Base-by-base conservation (phyloP, 2,329 filamentous ascomycete species). In the Apiospora rasikravindrae region DNA sequence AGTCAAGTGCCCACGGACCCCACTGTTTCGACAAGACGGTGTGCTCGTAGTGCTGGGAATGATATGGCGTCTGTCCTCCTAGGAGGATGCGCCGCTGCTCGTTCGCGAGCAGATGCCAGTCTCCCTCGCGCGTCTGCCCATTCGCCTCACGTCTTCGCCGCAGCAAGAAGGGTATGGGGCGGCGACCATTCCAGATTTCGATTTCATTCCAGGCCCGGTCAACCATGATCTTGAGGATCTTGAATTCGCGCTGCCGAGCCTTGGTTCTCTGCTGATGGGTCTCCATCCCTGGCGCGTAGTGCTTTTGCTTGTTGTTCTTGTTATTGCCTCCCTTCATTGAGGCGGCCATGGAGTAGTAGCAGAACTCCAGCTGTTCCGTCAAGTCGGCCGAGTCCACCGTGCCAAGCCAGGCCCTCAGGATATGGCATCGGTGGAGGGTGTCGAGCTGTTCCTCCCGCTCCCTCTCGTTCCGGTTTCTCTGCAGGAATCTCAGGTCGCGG, bases 171-270 rank as follows among this genome's bases (percentile, higher is more conserved):
- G 57, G 57, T 5, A 6, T 14, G 2, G 1, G 4, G 26, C 68
- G 44, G 10, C 16, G 16, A n/a, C 11, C 47, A 14, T 33, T 8
- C 14, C 1, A 11, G n/a, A n/a, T n/a, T 11, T 24, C n/a, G 5
- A 29, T 33, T 22, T 73, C 64, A 5, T 53, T 26, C 69, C 67
- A 69, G 68, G 72, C 19, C 22, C 69, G 57, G 67, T 70, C 67
- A 16, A 45, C 67, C 61, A 71, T 67, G 47, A 70, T 47, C 70
- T 67, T 70, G 53, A 71, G 67, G 42, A 72, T 68, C 45, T 70
- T 47, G 42, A 71, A 72, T 42, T 72, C 70, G 37, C 70, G 70
- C n/a, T 68, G 53, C 14, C 70, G 71, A n/a, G 33, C 70, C 69
- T n/a, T 69, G 14, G 24, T 19, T 19, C 68, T 4, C 16, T 19